Conservation (phyloP, 2,329 filamentous ascomycete species). For the Cercospora janseana region DNA sequence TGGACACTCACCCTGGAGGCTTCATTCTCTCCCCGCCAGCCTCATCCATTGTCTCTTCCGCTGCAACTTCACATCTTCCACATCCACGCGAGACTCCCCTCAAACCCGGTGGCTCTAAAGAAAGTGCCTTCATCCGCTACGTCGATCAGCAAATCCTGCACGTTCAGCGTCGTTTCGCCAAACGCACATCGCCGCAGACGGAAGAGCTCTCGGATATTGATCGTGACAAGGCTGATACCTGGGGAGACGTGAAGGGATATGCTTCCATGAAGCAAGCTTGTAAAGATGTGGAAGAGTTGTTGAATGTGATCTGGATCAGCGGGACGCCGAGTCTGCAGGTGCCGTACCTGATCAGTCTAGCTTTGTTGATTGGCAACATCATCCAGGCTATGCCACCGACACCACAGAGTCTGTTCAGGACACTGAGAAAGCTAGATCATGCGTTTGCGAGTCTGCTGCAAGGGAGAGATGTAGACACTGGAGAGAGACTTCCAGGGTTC, state of each 20-base stretch:
- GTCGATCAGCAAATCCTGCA: slow-evolving; percentile 54
- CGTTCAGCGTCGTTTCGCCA: slow-evolving; percentile 54
- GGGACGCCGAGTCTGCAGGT: slow-evolving; percentile 83
- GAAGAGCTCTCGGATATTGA: slow-evolving; percentile 25
- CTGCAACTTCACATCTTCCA: slow-evolving; percentile 44
- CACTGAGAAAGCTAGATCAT: slow-evolving; percentile 76
- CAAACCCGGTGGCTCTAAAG: slow-evolving; percentile 56
- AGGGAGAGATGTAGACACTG: slow-evolving; percentile 65
- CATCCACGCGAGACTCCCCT: slow-evolving; percentile 54
- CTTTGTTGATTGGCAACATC: slow-evolving; percentile 69
- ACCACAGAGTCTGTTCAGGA: slow-evolving; percentile 64
- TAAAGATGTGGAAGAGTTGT: slow-evolving; percentile 68
- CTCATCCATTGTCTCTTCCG: slow-evolving; percentile 46
- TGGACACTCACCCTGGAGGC: slow-evolving; percentile 36
- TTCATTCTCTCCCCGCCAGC: slow-evolving; percentile 52
- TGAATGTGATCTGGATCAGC: slow-evolving; percentile 82
- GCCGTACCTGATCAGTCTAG: slow-evolving; percentile 77
- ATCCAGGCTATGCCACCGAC: slow-evolving; percentile 69
- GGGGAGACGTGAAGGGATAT: slow-evolving; percentile 51
- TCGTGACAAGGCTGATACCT: slow-evolving; percentile 38
- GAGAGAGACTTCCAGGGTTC: slow-evolving; percentile 68
- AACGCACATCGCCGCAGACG: slow-evolving; percentile 41
- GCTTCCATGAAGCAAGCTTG: slow-evolving; percentile 67
- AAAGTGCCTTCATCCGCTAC: slow-evolving; percentile 57
- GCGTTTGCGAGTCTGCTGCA: slow-evolving; percentile 74